Evolutionary conservation across 495 filamentous ascomycete genomes (phyloP).

Genomic region (Annulohypoxylon moriforme): DNA sequence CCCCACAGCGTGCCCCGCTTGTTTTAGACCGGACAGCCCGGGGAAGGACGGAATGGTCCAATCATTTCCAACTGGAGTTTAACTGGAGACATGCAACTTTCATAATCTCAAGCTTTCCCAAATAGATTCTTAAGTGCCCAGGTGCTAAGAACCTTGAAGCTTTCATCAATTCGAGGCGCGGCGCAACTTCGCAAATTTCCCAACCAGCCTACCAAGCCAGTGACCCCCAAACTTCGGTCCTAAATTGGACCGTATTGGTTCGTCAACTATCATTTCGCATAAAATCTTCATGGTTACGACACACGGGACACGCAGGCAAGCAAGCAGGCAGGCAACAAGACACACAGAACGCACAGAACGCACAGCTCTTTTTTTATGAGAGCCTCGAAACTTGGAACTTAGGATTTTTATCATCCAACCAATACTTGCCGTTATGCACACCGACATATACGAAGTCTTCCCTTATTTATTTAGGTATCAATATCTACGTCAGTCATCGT

Average conservation of each 20-base stretch:
- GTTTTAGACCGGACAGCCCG: conserved; percentile 25
- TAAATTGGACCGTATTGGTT: conserved; percentile 26
- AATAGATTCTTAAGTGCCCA: conserved; percentile 26
- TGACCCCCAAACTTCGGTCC: conserved; percentile 33
- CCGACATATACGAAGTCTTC: conserved; percentile 23
- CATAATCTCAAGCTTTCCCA: conserved; percentile 13
- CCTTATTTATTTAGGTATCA: conserved; percentile 3
- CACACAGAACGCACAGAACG: not conserved
- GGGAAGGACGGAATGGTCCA: conserved; percentile 38
- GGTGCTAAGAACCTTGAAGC: not conserved
- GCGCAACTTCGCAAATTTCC: conserved; percentile 34
- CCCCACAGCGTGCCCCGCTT: conserved; percentile 37
- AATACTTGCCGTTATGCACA: conserved; percentile 26
- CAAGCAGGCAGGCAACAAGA: too few species aligned
- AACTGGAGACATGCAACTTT: conserved; percentile 1
- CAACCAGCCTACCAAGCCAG: not conserved
- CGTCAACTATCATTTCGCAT: conserved; percentile 38
- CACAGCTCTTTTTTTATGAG: not conserved
- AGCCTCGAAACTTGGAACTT: conserved; percentile 27
- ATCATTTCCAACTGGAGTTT: conserved; percentile 26
- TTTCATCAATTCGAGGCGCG: conserved; percentile 39
- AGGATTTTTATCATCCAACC: conserved; percentile 30
- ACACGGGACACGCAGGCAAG: not conserved
- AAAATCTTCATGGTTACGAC: conserved; percentile 20
- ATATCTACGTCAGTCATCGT: not conserved